These are phyloP conservation scores for Cladosporium velox DNA, from an alignment of 2,329 filamentous ascomycete species.

Conservation along the genomic window DNA sequence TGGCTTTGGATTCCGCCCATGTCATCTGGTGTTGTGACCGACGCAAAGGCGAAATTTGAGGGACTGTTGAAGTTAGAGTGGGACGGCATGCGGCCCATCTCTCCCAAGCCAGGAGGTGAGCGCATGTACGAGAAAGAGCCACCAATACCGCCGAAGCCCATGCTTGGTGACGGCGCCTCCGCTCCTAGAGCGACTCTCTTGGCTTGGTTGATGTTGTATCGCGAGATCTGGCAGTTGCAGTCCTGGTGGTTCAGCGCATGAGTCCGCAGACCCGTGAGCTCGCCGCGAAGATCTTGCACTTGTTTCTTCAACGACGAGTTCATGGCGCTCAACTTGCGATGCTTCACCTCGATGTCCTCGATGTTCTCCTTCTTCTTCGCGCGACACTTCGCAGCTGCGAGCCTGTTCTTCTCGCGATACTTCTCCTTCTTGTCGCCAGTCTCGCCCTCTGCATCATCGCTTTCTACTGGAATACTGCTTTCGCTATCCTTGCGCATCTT, in stretches of 20 bases:
- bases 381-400: slow-evolving; percentile 73
- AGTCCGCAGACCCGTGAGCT: slow-evolving; percentile 37
- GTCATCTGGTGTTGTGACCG: slow-evolving; percentile 20
- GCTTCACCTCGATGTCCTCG: slow-evolving; percentile 51
- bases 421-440: slow-evolving; percentile 53
- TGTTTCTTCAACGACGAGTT: slow-evolving; percentile 37
- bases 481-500: slow-evolving; percentile 28
- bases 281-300: slow-evolving; percentile 36
- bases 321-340: slow-evolving; percentile 41
- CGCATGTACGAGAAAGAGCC: slow-evolving; percentile 21
- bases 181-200: slow-evolving; percentile 28
- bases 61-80: slow-evolving; percentile 18
- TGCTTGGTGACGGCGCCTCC: slow-evolving; percentile 26
- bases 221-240: slow-evolving; percentile 38
- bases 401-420: slow-evolving; percentile 69
- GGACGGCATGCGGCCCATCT: slow-evolving; percentile 11
- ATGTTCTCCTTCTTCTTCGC: slow-evolving; percentile 66
- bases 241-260: slow-evolving; percentile 37
- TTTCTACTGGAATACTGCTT: slow-evolving; percentile 17
- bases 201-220: slow-evolving; percentile 38
- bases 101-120: slow-evolving; percentile 11
- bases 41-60: slow-evolving; percentile 21
- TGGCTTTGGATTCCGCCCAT: slow-evolving; percentile 18
- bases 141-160: slow-evolving; percentile 23
- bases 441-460: slow-evolving; percentile 24